Base-by-base conservation (phyloP, 192 early-diverging fungal species). In the Lunasporangiospora selenospora region DNA sequence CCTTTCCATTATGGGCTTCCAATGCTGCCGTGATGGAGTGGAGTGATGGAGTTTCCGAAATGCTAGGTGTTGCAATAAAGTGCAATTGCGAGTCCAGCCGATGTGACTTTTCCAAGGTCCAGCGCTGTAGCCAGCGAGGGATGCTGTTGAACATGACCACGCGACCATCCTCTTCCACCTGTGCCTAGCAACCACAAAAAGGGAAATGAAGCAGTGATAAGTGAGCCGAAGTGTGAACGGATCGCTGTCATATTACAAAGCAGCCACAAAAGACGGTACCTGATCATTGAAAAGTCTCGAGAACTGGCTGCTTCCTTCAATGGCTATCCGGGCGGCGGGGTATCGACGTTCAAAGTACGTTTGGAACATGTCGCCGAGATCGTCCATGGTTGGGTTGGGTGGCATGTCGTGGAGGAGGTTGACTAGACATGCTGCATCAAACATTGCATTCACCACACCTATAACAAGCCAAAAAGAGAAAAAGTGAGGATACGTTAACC, bases 261-360 rank as follows among this genome's bases (percentile, higher is more conserved):
- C n/a, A n/a, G n/a, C n/a, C n/a, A n/a, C n/a, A n/a, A n/a, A 38
- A 26, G 15, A 30, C 1, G 15, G 6, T 46, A 67, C 66, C 66
- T 70, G 66, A 50, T 70, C 66, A 42, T 60, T n/a, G 18, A 70
- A 70, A 10, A 70, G 58, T 23, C 40, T 46, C 0, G 58, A 29
- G 24, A 70, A 70, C 38, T 70, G 58, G 23, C 58, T 70, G 58
- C 66, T 70, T 23, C 66, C 66, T 34, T 70, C 66, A 19, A 70
- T 70, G 2, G 66, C 66, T 27, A 70, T 70, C 41, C 66, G 57
- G 2, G 66, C 57, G 23, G 58, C 66, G 23, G 66, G 66, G 30
- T 70, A 70, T 41, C 66, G 46, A 27, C 39, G 32, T 40, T 61
- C 58, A 43, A 58, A 70, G 26, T 70, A 70, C 13, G 66, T 41